phyloP scores from a whole-genome alignment of 805 yeast species.

The Suhomyces kilbournensis region DNA sequence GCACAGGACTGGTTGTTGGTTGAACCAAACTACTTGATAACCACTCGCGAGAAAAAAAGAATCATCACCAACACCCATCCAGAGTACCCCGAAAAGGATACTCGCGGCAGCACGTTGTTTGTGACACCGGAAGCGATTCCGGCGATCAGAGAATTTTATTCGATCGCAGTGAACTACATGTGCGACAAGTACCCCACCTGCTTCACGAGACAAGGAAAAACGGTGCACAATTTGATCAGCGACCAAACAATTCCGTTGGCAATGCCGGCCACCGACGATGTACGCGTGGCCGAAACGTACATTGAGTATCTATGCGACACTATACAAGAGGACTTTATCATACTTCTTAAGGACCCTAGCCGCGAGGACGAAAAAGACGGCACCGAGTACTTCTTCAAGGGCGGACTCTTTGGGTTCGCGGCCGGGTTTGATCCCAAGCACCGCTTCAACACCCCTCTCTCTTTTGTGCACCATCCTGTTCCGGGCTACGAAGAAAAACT shows the following conservation, averaged over 20 bases:
- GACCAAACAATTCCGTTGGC: slow-evolving; percentile 19
- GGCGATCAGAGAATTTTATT: slow-evolving; percentile 37
- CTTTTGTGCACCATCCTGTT: slow-evolving; percentile 39
- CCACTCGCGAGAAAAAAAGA: slow-evolving; percentile 24
- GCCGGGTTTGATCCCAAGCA: slow-evolving; percentile 42
- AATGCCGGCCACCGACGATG: not conserved
- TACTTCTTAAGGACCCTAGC: slow-evolving; percentile 33
- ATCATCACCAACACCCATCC: slow-evolving; percentile 33
- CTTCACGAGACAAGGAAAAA: slow-evolving; percentile 18
- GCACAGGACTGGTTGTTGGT: slow-evolving; percentile 41
- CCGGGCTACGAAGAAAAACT: slow-evolving; percentile 41
- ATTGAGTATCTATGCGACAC: slow-evolving; percentile 24
- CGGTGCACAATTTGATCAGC: slow-evolving; percentile 23
- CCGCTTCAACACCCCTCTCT: slow-evolving; percentile 36
- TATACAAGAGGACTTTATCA: slow-evolving; percentile 42
- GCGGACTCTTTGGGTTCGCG: slow-evolving; percentile 44
- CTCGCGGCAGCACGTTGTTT: slow-evolving; percentile 30
- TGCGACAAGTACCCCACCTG: slow-evolving; percentile 39
- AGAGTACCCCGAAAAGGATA: slow-evolving; percentile 27
- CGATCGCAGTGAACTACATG: slow-evolving; percentile 28
- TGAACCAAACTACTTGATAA: slow-evolving; percentile 32
- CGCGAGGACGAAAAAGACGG: slow-evolving; percentile 27
- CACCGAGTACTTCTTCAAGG: slow-evolving; percentile 41
- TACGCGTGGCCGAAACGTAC: slow-evolving; percentile 13
- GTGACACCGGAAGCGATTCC: slow-evolving; percentile 29